Base-by-base conservation (phyloP, 306 rosid species). In the Malus asiatica region DNA sequence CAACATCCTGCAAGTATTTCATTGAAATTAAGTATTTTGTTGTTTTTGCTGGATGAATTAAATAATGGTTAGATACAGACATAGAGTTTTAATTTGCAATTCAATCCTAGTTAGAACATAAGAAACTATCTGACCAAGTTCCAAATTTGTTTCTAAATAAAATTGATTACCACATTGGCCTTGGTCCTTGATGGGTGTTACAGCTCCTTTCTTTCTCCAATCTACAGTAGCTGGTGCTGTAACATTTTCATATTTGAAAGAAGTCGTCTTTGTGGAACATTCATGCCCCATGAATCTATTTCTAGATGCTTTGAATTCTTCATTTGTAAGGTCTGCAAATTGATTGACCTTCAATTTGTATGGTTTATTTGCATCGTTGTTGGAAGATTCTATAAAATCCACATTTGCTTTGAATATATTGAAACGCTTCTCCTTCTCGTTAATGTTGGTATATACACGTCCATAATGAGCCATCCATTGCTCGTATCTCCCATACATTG, bases 121-220 rank as follows among this genome's bases (percentile, higher is more conserved):
- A 46, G 53, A 46, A 46, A 46, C 53, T 13, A 5, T 48, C 16
- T 48, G 55, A 48, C 15, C 2, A 48, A 48, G 55, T 48, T 48
- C 55, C 20, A 15, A 15, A 48, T 48, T 40, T 40, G 11, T 40
- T 9, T 40, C 11, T 11, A 40, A 40, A 40, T 40, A 8, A 40
- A 40, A 40, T 40, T 40, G 45, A 40, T 40, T 40, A 48, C 55
- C 55, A 15, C 55, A 48, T 48, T 20, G 58, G 18, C 82, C 85
- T 78, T 84, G 90, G 38, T 86, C 52, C 69, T 76, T 79, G 27
- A 84, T 38, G 9, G 78, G 78, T 23, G 81, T 81, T 0, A 83
- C 86, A 12, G 82, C 87, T 32, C 86, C 87, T 51, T 81, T 67
- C 2, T 66, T 15, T 59, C 86, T 83, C 90, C 86, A 86, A 27